A percentile compares a stretch with the other conserved stretches of the same genome.
phyloP scores from a whole-genome alignment of 2,329 filamentous ascomycete genomes.

The Verticillium dahliae region DNA sequence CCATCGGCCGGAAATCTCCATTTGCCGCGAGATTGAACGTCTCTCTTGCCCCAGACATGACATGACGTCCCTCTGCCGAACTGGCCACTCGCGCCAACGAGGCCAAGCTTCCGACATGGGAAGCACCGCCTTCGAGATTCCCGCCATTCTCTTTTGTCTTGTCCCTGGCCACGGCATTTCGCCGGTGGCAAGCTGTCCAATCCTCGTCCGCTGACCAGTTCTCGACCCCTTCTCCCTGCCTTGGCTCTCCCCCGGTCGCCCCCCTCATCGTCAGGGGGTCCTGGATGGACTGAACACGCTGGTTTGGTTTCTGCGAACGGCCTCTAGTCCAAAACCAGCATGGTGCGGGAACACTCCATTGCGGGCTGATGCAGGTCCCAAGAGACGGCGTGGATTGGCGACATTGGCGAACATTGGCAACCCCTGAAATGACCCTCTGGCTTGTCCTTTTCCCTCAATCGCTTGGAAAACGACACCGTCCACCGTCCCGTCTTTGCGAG shows the following conservation, averaged over 20 bases:
- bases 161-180: neutral
- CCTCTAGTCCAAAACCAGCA: neutral
- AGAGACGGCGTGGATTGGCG: neutral
- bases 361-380: slow-evolving; percentile 1
- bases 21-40: neutral
- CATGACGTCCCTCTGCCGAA: neutral
- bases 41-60: neutral
- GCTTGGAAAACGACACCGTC: neutral
- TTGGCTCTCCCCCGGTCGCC: neutral
- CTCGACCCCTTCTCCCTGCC: neutral
- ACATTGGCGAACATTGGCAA: slow-evolving; percentile 2
- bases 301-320: neutral
- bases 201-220: neutral
- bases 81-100: neutral
- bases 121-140: neutral
- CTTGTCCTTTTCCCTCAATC: neutral
- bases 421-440: neutral
- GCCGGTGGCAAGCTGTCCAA: neutral
- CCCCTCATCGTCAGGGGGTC: neutral
- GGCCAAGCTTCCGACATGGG: neutral
- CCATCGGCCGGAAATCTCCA: neutral
- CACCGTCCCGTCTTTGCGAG: neutral
- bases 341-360: neutral
- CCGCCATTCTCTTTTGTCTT: neutral
- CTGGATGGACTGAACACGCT: neutral